These are phyloP conservation scores for Exophiala sp. DNA, from an alignment of 2,329 filamentous ascomycete species.

Conservation along the genomic window DNA sequence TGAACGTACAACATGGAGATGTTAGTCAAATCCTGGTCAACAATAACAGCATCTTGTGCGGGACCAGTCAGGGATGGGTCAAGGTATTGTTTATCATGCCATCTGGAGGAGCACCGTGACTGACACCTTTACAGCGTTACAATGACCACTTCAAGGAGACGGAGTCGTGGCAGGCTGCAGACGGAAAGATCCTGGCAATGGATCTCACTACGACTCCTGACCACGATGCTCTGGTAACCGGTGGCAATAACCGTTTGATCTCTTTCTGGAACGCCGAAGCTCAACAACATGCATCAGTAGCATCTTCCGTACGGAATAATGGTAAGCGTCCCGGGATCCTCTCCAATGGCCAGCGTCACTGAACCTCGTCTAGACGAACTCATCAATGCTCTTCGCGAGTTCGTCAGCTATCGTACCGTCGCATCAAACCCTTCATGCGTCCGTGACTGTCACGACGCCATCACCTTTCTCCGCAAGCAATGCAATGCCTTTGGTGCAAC, in stretches of 20 bases:
- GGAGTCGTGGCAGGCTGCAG: conserved; percentile 75
- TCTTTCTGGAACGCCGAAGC: conserved; percentile 76
- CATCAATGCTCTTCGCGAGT: conserved; percentile 72
- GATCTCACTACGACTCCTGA: conserved; percentile 67
- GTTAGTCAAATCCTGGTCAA: conserved; percentile 53
- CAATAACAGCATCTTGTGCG: conserved; percentile 81
- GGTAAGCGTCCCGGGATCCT: conserved; percentile 38
- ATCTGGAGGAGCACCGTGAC: not conserved
- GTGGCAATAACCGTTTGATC: conserved; percentile 86
- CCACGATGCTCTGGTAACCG: conserved; percentile 84
- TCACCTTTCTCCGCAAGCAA: conserved; percentile 81
- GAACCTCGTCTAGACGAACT: conserved; percentile 48
- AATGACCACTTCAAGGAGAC: conserved; percentile 81
- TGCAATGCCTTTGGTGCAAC: conserved; percentile 90
- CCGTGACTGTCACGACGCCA: conserved; percentile 87
- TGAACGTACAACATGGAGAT: conserved; percentile 77
- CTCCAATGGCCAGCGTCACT: not conserved
- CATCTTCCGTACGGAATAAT: conserved; percentile 50
- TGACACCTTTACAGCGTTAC: conserved; percentile 52
- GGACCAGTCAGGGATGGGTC: conserved; percentile 80
- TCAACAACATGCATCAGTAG: conserved; percentile 25
- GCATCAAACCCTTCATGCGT: conserved; percentile 82
- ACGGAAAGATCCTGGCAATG: conserved; percentile 83
- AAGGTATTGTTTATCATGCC: conserved; percentile 56
- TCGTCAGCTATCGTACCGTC: conserved; percentile 87